Conservation (phyloP, 805 yeast genomes). For the Yamadazyma insecticola region DNA sequence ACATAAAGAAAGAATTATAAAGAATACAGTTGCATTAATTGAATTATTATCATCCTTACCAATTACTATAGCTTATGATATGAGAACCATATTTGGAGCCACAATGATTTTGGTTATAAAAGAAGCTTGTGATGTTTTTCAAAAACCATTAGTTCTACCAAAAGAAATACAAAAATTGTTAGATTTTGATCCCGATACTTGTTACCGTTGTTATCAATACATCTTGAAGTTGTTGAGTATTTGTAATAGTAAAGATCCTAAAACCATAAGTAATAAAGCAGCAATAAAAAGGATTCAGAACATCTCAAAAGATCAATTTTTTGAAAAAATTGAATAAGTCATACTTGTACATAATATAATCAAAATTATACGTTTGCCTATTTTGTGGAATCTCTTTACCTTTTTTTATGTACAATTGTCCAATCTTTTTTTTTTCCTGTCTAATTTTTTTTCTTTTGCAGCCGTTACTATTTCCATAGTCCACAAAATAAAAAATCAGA, state of each 20-base stretch:
- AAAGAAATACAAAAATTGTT: constrained; percentile 11
- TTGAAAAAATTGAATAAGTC: too few species aligned
- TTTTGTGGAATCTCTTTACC: too few species aligned
- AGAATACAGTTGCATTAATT: constrained; percentile 28
- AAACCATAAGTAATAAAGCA: constrained; percentile 18
- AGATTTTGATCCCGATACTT: constrained; percentile 10
- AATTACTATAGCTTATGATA: constrained; percentile 29
- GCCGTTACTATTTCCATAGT: too few species aligned
- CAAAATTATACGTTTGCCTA: too few species aligned
- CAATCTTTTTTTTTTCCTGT: too few species aligned
- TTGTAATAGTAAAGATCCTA: constrained; percentile 18
- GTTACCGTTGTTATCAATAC: constrained; percentile 24
- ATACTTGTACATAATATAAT: too few species aligned
- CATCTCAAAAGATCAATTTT: constrained; percentile 9
- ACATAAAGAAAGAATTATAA: constrained; percentile 14
- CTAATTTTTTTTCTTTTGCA: too few species aligned
- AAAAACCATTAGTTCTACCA: constrained; percentile 15
- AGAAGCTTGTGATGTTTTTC: constrained; percentile 19
- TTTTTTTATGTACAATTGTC: too few species aligned
- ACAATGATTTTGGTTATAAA: constrained; percentile 16
- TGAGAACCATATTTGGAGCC: constrained; percentile 28
- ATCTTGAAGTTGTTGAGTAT: constrained; percentile 18
- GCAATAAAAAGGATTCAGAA: constrained; percentile 16
- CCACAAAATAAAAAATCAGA: too few species aligned
- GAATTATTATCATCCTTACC: constrained; percentile 38